phyloP scores from a whole-genome alignment of 805 yeast species.

The Zygosaccharomyces bailii region DNA sequence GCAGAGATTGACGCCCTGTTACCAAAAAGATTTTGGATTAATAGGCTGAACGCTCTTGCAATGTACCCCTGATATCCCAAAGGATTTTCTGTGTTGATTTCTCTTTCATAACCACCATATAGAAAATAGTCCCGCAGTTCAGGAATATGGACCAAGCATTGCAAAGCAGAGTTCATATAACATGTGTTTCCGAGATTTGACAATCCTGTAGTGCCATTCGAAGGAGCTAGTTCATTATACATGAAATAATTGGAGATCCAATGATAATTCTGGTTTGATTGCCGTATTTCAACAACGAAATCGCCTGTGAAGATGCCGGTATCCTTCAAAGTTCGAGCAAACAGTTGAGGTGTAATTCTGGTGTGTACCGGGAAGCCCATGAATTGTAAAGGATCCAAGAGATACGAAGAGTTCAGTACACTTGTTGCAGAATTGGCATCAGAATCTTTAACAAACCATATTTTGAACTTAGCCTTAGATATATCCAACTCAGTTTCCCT shows the following conservation, averaged over 20 bases:
- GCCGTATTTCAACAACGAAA: conserved; percentile 37
- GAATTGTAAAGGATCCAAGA: conserved; percentile 32
- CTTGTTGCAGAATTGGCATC: conserved; percentile 9
- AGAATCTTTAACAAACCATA: conserved; percentile 28
- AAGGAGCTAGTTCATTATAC: conserved; percentile 32
- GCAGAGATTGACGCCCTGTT: conserved; percentile 22
- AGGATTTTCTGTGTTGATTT: conserved; percentile 74
- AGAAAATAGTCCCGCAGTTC: conserved; percentile 76
- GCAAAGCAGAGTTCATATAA: conserved; percentile 92
- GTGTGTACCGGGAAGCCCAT: conserved; percentile 23
- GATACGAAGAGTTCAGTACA: conserved; percentile 16
- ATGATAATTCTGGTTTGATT: conserved; percentile 25
- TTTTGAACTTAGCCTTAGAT: conserved; percentile 16
- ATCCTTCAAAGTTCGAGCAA: conserved; percentile 20
- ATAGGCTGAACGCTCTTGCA: conserved; percentile 68
- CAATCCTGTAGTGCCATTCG: conserved; percentile 55
- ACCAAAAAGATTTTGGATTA: conserved; percentile 59
- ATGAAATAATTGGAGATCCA: conserved; percentile 39
- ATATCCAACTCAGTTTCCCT: conserved; percentile 23
- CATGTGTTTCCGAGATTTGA: conserved; percentile 85
- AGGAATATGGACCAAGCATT: conserved; percentile 82
- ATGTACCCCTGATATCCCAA: conserved; percentile 81
- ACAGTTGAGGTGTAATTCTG: conserved; percentile 24
- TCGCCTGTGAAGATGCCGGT: conserved; percentile 26
- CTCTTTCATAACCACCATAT: conserved; percentile 54